Conservation (phyloP, 768 basidiomycete genomes). For the Tricholoma matsutake region DNA sequence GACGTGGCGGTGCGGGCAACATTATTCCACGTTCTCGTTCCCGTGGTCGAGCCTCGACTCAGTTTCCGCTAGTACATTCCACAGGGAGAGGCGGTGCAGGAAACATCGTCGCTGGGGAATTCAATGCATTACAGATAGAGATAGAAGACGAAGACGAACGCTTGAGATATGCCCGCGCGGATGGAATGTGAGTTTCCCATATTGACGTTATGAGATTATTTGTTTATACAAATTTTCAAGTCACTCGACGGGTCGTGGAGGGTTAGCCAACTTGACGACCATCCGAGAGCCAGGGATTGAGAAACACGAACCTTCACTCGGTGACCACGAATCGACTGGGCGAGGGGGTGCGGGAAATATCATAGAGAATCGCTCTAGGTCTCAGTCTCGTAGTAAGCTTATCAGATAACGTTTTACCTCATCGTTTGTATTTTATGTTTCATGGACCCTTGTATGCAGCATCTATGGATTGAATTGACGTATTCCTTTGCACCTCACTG, state of each 20-base stretch:
- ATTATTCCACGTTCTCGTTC: slow-evolving; percentile 56
- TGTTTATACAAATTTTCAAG: background rate
- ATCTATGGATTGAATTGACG: too few species aligned
- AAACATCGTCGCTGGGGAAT: slow-evolving; percentile 37
- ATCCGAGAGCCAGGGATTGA: slow-evolving; percentile 4
- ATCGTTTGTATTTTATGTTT: too few species aligned
- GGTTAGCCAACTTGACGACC: slow-evolving; percentile 2
- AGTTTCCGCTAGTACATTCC: slow-evolving; percentile 34
- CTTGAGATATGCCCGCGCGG: background rate
- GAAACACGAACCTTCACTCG: background rate
- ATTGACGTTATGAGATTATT: too few species aligned
- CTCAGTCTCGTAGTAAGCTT: too few species aligned
- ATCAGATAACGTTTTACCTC: too few species aligned
- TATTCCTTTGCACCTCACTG: too few species aligned
- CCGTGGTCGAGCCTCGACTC: slow-evolving; percentile 27
- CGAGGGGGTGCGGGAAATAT: slow-evolving; percentile 9
- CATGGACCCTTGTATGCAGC: too few species aligned
- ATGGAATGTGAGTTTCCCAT: background rate
- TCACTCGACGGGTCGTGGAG: slow-evolving; percentile 9
- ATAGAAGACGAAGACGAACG: slow-evolving; percentile 11
- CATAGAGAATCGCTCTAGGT: slow-evolving; percentile 2
- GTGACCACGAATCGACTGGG: slow-evolving; percentile 5
- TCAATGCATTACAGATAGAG: slow-evolving; percentile 3
- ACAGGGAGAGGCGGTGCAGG: slow-evolving; percentile 65
- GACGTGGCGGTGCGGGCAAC: slow-evolving; percentile 67